These are phyloP conservation scores for Blastomyces parvus DNA, from an alignment of 2,329 filamentous ascomycete genomes.

Conservation along the genomic window DNA sequence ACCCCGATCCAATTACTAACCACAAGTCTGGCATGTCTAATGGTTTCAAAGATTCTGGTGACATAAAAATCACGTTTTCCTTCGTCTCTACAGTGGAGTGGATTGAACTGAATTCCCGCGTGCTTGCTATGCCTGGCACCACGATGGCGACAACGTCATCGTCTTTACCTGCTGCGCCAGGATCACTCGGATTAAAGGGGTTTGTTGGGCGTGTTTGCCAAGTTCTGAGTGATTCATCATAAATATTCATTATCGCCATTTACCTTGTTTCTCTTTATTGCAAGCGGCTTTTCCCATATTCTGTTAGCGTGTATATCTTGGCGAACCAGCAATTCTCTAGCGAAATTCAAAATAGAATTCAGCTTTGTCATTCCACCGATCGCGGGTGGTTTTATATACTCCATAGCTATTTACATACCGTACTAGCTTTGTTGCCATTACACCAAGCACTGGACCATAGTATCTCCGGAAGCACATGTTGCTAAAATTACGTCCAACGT, in stretches of 20 bases:
- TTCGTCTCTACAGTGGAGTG: conserved; percentile 51
- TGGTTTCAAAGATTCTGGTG: conserved; percentile 17
- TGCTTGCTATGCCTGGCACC: conserved; percentile 52
- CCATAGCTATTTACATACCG: too few relatives aligned
- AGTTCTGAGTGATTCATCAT: conserved; percentile 18
- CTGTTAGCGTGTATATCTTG: background rate
- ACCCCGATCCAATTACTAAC: conserved; percentile 19
- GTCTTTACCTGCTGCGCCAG: conserved; percentile 39
- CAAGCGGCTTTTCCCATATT: background rate
- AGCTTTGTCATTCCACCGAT: background rate
- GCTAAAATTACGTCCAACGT: background rate
- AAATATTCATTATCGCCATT: background rate
- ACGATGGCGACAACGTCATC: conserved; percentile 40
- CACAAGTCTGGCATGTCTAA: conserved; percentile 13
- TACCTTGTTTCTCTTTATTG: background rate
- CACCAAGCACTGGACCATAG: too few relatives aligned
- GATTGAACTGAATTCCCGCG: conserved; percentile 46
- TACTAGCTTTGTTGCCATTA: too few relatives aligned
- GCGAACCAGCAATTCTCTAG: background rate
- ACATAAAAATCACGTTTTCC: conserved; percentile 44
- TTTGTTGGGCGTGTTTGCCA: conserved; percentile 46
- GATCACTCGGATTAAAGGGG: conserved; percentile 48
- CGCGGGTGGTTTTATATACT: background rate
- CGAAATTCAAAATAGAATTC: background rate
- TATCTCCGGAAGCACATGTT: too few relatives aligned